These are phyloP conservation scores for Phaseolus coccineus DNA, from an alignment of 331 rosid genomes.

Conservation along the genomic window DNA sequence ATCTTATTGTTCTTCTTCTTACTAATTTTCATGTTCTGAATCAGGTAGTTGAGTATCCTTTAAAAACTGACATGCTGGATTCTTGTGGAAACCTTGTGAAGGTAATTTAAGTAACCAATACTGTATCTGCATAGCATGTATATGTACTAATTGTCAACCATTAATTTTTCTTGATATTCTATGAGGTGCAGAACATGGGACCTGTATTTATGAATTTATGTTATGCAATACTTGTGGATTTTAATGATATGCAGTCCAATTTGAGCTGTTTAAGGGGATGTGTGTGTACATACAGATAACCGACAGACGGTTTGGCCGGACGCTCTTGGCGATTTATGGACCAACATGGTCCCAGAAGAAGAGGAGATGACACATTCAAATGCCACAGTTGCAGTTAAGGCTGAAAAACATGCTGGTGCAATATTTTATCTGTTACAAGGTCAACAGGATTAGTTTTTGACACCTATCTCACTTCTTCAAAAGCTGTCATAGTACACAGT, in stretches of 20 bases:
- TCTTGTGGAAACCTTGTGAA: slow-evolving; percentile 82
- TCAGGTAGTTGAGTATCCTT: slow-evolving; percentile 92
- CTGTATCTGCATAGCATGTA: slow-evolving; percentile 13
- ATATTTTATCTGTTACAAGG: slow-evolving; percentile 31
- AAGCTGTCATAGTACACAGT: background rate
- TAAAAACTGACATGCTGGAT: slow-evolving; percentile 87
- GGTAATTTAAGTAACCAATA: slow-evolving; percentile 61
- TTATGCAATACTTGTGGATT: slow-evolving; percentile 5
- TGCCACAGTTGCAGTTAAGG: slow-evolving; percentile 43
- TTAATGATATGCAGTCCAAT: background rate
- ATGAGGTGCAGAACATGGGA: background rate
- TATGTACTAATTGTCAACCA: background rate
- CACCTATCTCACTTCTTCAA: slow-evolving; percentile 30
- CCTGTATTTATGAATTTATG: slow-evolving; percentile 17
- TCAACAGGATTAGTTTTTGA: slow-evolving; percentile 27
- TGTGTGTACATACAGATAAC: slow-evolving; percentile 71
- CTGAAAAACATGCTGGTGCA: slow-evolving; percentile 43
- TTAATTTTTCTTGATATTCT: background rate
- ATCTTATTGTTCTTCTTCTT: slow-evolving; percentile 16
- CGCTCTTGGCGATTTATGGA: slow-evolving; percentile 89
- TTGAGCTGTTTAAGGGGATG: slow-evolving; percentile 38
- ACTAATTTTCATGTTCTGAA: slow-evolving; percentile 42
- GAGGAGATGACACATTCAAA: slow-evolving; percentile 52
- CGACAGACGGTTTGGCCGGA: slow-evolving; percentile 86
- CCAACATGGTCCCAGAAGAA: slow-evolving; percentile 94